A percentile compares a stretch with the other conserved stretches of the same genome.
These are phyloP conservation scores for Linum tenue DNA, from an alignment of 345 rosid genomes.

Conservation along the genomic window DNA sequence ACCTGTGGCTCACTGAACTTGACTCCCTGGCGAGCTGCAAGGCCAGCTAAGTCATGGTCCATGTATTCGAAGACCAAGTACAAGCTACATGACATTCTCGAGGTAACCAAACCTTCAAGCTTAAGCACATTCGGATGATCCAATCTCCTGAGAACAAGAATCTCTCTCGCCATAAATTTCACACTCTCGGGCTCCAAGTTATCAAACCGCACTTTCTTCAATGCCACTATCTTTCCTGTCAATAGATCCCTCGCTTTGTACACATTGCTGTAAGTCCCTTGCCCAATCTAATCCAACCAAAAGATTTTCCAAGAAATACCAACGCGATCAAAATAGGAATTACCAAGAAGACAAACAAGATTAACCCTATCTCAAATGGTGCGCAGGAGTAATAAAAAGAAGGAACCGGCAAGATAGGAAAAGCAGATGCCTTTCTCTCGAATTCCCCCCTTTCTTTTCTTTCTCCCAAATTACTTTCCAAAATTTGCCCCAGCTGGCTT, in stretches of 20 bases:
- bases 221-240: constrained; percentile 80
- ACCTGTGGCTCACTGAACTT: constrained; percentile 93
- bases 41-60: constrained; percentile 95
- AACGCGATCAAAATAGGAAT: neutral
- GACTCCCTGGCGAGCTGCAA: constrained; percentile 53
- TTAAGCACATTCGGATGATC: constrained; percentile 85
- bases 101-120: constrained; percentile 82
- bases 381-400: too few relatives aligned
- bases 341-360: too few relatives aligned
- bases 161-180: constrained; percentile 93
- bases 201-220: constrained; percentile 92
- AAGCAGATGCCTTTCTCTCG: neutral
- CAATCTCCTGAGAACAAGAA: constrained; percentile 56
- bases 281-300: constrained; percentile 54
- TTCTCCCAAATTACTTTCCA: neutral
- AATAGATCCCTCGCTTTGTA: constrained; percentile 79
- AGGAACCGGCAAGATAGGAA: neutral
- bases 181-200: constrained; percentile 88
- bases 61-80: constrained; percentile 85
- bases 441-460: neutral
- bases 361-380: too few relatives aligned
- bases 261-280: constrained; percentile 92
- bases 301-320: neutral
- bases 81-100: constrained; percentile 81
- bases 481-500: too few relatives aligned